Evolutionary conservation across 805 yeast species (phyloP).

Genomic region (Cyberlindnera mycetangii): DNA sequence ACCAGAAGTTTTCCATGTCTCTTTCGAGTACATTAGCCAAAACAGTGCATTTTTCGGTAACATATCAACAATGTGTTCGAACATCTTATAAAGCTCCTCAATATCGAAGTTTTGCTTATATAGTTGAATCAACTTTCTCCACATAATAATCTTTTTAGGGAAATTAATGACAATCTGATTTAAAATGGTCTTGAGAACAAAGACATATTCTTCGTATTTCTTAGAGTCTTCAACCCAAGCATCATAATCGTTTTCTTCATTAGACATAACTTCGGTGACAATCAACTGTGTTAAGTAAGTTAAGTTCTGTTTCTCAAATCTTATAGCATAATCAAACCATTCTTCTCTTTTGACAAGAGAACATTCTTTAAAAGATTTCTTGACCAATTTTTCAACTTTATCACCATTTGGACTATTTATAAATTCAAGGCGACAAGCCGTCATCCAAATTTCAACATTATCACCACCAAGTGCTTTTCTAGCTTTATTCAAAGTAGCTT

Average conservation of each 20-base stretch:
- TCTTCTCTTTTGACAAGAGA: conserved; percentile 33
- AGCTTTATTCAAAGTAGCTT: conserved; percentile 54
- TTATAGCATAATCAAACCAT: conserved; percentile 58
- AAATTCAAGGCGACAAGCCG: conserved; percentile 70
- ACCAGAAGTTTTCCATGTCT: conserved; percentile 47
- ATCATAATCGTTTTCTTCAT: conserved; percentile 29
- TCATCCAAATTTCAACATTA: conserved; percentile 60
- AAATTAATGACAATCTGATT: conserved; percentile 41
- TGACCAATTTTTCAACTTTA: conserved; percentile 46
- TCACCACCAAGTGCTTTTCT: conserved; percentile 46
- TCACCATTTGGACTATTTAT: conserved; percentile 38
- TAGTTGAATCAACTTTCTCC: conserved; percentile 45
- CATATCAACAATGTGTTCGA: conserved; percentile 49
- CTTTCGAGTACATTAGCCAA: conserved; percentile 71
- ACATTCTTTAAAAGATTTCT: conserved; percentile 45
- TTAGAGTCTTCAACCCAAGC: conserved; percentile 27
- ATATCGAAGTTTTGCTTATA: conserved; percentile 31
- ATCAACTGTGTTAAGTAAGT: conserved; percentile 51
- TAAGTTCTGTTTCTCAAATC: conserved; percentile 47
- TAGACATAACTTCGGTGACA: conserved; percentile 38
- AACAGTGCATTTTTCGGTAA: conserved; percentile 51
- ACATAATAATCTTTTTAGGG: conserved; percentile 45
- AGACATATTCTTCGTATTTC: conserved; percentile 20
- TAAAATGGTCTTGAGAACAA: conserved; percentile 39
- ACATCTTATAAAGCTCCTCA: conserved; percentile 39